Evolutionary conservation across 116 monocot genomes (phyloP), one percentile per base, ranked within the genome.

Genomic region (Zostera marina): DNA sequence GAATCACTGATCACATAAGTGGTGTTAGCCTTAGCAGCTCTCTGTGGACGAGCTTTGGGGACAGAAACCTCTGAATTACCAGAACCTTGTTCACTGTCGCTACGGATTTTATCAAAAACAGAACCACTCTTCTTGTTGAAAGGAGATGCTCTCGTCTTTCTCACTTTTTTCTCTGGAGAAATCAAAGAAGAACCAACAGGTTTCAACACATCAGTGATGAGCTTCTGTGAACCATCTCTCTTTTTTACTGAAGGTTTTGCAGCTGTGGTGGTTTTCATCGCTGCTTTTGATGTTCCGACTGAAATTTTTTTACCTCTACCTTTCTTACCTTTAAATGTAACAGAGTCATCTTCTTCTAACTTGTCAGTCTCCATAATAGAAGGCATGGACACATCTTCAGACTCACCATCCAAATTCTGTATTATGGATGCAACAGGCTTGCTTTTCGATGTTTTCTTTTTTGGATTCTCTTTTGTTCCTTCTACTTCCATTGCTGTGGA

Each of bases 71-170:
- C 19, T 11, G 16, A 25, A 38, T 21, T 66, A 11, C 22, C 72
- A 20, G 58, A 24, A 11, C 40, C n/a, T 9, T 46, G 51, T 2
- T 52, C 43, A 6, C 53, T 52, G 15, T 58, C 45, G 21, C 63
- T 66, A 9, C 22, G 38, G 2, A 22, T 8, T 53, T 72, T 67
- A 1, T 67, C 74, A 32, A 83, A 52, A 14, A 87, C 47, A 0
- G 74, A 76, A 0, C 85, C 78, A 19, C 89, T 89, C 70, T 96
- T 96, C 78, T 85, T 89, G 62, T 89, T 85, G 74, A 96, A 89
- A 3, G 96, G 89, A 14, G 96, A 96, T 2, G 55, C 71, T 22
- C 85, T 79, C 54, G 82, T 89, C 77, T 78, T 96, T 67, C 96
- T 76, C n/a, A 89, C 89, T 67, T 96, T 96, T 71, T 82, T 88